These are phyloP conservation scores for Metschnikowia santaceciliae DNA, from an alignment of 805 yeast species.

Conservation along the genomic window DNA sequence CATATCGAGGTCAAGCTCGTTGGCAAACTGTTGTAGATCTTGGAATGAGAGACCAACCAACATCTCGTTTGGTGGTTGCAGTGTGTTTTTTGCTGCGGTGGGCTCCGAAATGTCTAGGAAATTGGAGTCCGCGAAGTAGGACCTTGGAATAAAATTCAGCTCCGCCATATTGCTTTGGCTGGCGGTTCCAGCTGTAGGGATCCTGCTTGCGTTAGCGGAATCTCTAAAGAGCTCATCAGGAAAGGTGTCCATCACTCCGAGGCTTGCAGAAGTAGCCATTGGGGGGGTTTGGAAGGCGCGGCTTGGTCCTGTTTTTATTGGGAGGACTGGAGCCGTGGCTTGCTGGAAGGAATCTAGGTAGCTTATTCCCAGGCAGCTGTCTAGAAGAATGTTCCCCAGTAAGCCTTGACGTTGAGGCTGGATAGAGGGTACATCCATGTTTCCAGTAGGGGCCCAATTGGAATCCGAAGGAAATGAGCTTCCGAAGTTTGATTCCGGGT, in stretches of 20 bases:
- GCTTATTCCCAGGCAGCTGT: neutral
- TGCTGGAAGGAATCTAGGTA: neutral
- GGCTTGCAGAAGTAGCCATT: neutral
- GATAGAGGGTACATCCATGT: neutral
- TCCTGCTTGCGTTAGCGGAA: neutral
- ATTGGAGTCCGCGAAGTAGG: neutral
- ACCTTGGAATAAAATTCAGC: neutral
- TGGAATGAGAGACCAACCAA: too few relatives aligned
- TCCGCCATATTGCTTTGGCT: neutral
- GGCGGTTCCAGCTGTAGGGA: neutral
- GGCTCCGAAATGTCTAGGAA: neutral
- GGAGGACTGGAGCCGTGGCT: neutral
- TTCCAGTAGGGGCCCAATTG: neutral
- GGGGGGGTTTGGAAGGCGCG: neutral
- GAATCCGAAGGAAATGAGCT: neutral
- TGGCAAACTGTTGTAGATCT: neutral
- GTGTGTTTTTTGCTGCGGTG: neutral
- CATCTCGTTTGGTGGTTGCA: too few relatives aligned
- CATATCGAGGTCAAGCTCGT: neutral
- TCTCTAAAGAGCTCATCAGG: neutral
- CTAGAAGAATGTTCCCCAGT: neutral
- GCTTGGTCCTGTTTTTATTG: neutral
- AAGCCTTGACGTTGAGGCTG: neutral
- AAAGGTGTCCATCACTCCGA: neutral
- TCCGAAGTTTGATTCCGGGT: neutral